Evolutionary conservation across 176 grass and related monocot genomes (phyloP), one percentile per base, ranked within the genome.

Genomic region (Oryza officinalis): DNA sequence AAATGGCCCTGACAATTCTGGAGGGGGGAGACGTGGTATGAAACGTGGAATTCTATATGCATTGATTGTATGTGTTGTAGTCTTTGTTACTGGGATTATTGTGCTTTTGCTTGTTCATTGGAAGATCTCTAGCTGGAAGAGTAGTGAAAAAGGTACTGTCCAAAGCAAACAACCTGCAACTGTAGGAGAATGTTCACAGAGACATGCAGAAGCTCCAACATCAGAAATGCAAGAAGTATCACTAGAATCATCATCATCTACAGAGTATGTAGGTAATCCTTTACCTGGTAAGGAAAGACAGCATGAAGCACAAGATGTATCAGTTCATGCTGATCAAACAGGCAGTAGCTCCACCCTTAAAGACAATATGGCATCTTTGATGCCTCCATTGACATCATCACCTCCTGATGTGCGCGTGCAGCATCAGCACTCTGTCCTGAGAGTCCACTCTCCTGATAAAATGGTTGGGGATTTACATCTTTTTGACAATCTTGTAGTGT

Each of bases 381-480:
- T 89, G 81, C 85, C 87, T 73, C 45, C 76, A 41, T 72, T 84
- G 54, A 74, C 77, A 85, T 84, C 87, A 26, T 87, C 84, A 46
- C 72, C 81, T 70, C 80, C 82, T 79, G 83, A 88, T 69, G 67
- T 30, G 0, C 22, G 5, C 9, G 3, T 68, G 0, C 82, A 88
- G 17, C 74, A 82, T 27, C 89, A 85, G 40, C 86, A 86, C 14
- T 89, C 86, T 32, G 74, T 82, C 80, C 84, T 96, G 67, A 90
- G 90, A 52, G 93, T 96, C 73, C 72, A 93, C 65, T 95, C 93
- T 27, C 96, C 96, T 23, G 96, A 98, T 80, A 98, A 93, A 50
- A 52, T 98, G 69, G 80, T 94, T 6, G 96, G 96, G 32, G 92
- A 95, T 91, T 80, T 98, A 65, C 89, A 95, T 86, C 71, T 95